These are phyloP conservation scores for Lipomyces yamanashiensis DNA, from an alignment of 805 yeast genomes.

Conservation along the genomic window DNA sequence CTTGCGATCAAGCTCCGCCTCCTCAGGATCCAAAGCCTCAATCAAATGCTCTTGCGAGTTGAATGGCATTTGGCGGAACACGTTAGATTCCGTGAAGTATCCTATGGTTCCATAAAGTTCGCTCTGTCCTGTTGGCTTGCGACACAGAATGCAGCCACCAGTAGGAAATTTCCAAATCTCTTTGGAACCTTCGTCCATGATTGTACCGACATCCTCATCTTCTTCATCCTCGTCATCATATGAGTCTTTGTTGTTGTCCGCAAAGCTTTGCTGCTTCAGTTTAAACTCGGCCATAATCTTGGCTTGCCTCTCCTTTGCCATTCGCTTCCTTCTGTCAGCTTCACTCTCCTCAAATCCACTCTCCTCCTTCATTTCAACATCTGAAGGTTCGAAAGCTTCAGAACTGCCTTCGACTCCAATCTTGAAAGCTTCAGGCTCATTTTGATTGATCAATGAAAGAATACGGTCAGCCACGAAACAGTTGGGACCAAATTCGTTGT, in stretches of 20 bases:
- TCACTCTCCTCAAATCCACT: conserved; percentile 39
- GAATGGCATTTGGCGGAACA: conserved; percentile 67
- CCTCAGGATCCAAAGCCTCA: conserved; percentile 48
- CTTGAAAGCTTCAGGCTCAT: conserved; percentile 39
- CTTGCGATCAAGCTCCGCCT: conserved; percentile 46
- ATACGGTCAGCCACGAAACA: conserved; percentile 30
- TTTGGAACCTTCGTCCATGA: neutral
- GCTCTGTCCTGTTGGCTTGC: conserved; percentile 67
- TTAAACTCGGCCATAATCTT: conserved; percentile 78
- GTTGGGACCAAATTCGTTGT: conserved; percentile 14
- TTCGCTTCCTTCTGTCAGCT: conserved; percentile 62
- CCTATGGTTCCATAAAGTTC: conserved; percentile 80
- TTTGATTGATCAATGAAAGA: conserved; percentile 29
- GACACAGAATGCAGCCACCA: conserved; percentile 79
- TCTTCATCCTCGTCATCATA: conserved; percentile 49
- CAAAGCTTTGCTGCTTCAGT: conserved; percentile 77
- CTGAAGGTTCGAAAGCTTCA: conserved; percentile 8
- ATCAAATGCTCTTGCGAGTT: conserved; percentile 66
- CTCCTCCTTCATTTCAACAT: conserved; percentile 12
- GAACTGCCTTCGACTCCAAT: neutral
- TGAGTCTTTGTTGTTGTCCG: conserved; percentile 54
- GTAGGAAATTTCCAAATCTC: conserved; percentile 69
- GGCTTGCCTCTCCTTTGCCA: conserved; percentile 71
- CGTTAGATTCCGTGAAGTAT: conserved; percentile 61
- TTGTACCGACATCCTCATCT: conserved; percentile 23